These are phyloP conservation scores for Populus euphratica DNA, from an alignment of 345 rosid genomes.

Conservation along the genomic window DNA sequence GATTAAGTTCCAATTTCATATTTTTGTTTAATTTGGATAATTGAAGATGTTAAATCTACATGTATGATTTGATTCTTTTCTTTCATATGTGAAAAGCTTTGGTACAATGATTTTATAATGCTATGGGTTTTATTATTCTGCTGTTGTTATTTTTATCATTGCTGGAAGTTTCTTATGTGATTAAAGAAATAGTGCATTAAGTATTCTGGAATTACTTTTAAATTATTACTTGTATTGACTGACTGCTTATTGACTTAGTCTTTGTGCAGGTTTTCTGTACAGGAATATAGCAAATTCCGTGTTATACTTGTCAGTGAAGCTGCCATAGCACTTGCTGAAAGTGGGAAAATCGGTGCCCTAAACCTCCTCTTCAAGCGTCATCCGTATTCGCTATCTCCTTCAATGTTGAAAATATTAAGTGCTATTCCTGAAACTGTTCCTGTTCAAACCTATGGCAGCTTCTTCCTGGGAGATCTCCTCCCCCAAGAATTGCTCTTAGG, in stretches of 20 bases:
- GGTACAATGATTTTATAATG: neutral
- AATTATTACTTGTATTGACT: conserved; percentile 15
- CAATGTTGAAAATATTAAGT: conserved; percentile 60
- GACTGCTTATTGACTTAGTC: conserved; percentile 45
- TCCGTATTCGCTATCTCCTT: conserved; percentile 73
- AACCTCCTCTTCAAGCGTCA: conserved; percentile 92
- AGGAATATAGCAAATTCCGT: conserved; percentile 83
- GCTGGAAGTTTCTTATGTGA: neutral
- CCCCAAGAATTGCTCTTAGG: conserved; percentile 59
- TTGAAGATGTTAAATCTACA: neutral
- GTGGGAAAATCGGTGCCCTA: conserved; percentile 90
- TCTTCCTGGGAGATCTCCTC: conserved; percentile 84
- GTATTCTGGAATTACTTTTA: neutral
- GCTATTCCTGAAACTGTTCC: conserved; percentile 91
- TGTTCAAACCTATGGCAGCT: conserved; percentile 82
- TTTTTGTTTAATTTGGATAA: neutral
- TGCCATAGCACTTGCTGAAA: conserved; percentile 77
- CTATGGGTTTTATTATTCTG: neutral
- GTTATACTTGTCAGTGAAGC: conserved; percentile 59
- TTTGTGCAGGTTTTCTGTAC: conserved; percentile 73
- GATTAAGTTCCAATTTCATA: neutral
- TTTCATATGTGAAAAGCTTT: neutral
- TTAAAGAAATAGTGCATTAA: neutral
- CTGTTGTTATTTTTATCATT: neutral
- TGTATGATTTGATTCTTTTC: neutral